Evolutionary conservation across 345 rosid genomes (phyloP).

Genomic region (Rhodomyrtus tomentosa): DNA sequence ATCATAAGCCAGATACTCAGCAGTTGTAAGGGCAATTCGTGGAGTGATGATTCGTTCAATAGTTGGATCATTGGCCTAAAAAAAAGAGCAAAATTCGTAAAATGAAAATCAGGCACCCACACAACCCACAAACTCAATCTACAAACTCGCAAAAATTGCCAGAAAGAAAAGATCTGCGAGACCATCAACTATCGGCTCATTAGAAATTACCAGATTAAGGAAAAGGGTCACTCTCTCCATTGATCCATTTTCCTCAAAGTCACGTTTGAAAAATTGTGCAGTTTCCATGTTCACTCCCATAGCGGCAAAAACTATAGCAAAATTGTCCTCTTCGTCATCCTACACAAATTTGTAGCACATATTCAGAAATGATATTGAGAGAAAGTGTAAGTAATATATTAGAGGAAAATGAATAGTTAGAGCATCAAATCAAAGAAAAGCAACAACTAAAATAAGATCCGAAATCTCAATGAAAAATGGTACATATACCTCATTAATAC

Average conservation of each 20-base stretch:
- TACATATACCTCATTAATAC: slow-evolving; percentile 45
- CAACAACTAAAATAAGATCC: neutral
- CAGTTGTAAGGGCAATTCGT: slow-evolving; percentile 92
- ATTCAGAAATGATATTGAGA: neutral
- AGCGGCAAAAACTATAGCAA: slow-evolving; percentile 97
- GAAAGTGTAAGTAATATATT: neutral
- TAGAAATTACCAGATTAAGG: slow-evolving; percentile 55
- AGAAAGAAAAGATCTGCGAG: neutral
- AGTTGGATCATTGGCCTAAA: slow-evolving; percentile 95
- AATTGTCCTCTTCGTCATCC: slow-evolving; percentile 84
- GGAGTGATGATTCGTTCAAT: slow-evolving; percentile 97
- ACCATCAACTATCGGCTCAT: neutral
- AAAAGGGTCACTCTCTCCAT: slow-evolving; percentile 98
- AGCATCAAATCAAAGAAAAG: neutral
- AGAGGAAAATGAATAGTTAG: neutral
- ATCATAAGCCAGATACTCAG: slow-evolving; percentile 94
- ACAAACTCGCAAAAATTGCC: neutral
- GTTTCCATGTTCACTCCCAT: slow-evolving; percentile 99
- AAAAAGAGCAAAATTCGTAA: neutral
- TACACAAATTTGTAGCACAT: slow-evolving; percentile 10
- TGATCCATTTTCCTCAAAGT: slow-evolving; percentile 97
- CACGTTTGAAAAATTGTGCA: slow-evolving; percentile 94
- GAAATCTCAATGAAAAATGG: neutral
- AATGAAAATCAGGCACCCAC: neutral
- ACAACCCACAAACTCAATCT: neutral